Evolutionary conservation across 805 yeast species (phyloP).

Genomic region (Ogataea paraovalis): DNA sequence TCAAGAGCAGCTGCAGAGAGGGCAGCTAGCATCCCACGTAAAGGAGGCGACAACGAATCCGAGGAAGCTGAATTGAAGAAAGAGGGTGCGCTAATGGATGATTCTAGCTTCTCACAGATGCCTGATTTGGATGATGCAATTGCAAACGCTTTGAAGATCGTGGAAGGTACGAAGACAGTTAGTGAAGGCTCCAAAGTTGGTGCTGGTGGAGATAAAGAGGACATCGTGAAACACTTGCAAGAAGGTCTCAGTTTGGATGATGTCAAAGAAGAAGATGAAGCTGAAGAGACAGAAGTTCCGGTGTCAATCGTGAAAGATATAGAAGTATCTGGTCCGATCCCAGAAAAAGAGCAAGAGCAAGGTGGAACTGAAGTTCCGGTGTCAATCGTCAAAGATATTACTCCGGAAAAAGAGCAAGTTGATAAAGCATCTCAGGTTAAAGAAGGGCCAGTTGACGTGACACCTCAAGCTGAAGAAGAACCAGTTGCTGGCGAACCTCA

Average conservation of each 20-base stretch:
- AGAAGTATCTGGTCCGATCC: slow-evolving; percentile 10
- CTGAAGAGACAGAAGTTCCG: slow-evolving; percentile 9
- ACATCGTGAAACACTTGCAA: slow-evolving; percentile 17
- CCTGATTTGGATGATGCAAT: slow-evolving; percentile 48
- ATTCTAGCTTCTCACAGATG: slow-evolving; percentile 46
- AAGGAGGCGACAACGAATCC: slow-evolving; percentile 25
- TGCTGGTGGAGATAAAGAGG: slow-evolving; percentile 11
- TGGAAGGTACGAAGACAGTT: slow-evolving; percentile 22
- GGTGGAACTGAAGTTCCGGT: slow-evolving; percentile 7
- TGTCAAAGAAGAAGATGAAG: slow-evolving; percentile 20
- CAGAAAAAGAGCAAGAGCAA: slow-evolving; percentile 9
- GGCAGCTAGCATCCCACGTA: slow-evolving; percentile 11
- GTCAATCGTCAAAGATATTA: no score
- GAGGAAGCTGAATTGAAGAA: slow-evolving; percentile 41
- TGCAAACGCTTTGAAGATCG: slow-evolving; percentile 39
- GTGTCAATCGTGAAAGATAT: no score
- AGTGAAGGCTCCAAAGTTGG: slow-evolving; percentile 14
- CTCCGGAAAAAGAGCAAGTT: slow-evolving; percentile 6
- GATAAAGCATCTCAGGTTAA: slow-evolving; percentile 4
- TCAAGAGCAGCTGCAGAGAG: slow-evolving; percentile 43
- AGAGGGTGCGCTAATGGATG: slow-evolving; percentile 54
- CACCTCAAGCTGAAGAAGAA: slow-evolving; percentile 6
- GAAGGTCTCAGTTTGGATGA: slow-evolving; percentile 14
- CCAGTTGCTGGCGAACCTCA: not conserved
- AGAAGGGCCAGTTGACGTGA: slow-evolving; percentile 6